A percentile compares a stretch with the other conserved stretches of the same genome.
Conservation (phyloP, 2,329 filamentous ascomycete genomes). For the Aspergillus quadricinctus region DNA sequence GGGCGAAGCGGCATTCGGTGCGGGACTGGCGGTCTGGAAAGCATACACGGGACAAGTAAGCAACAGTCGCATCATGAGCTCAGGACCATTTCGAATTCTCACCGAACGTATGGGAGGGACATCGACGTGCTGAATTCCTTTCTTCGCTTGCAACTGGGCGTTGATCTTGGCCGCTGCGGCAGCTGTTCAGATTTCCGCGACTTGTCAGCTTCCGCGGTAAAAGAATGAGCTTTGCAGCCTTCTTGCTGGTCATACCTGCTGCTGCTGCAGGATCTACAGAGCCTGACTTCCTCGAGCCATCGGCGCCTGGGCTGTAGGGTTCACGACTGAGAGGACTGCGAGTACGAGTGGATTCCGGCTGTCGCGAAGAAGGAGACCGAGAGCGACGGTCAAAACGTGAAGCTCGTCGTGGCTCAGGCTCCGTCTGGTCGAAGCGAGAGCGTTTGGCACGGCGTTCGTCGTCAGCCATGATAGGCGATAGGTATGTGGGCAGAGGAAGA, state of each 20-base stretch:
- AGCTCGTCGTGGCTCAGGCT: constrained; percentile 68
- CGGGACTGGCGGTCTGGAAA: constrained; percentile 45
- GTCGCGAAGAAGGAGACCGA: constrained; percentile 67
- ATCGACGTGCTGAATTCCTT: constrained; percentile 85
- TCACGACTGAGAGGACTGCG: constrained; percentile 69
- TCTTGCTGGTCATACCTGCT: constrained; percentile 56
- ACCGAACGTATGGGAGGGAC: constrained; percentile 72
- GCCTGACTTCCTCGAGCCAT: constrained; percentile 42
- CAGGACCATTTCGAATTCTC: constrained; percentile 20
- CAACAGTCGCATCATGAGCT: constrained; percentile 8
- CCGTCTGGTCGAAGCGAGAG: constrained; percentile 90
- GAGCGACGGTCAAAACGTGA: constrained; percentile 92
- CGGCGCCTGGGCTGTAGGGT: constrained; percentile 44
- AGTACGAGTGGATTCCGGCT: constrained; percentile 67
- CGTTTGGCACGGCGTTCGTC: constrained; percentile 73
- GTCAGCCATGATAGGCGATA: constrained; percentile 61
- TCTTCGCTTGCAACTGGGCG: constrained; percentile 77
- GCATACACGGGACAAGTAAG: neutral
- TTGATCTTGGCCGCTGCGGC: constrained; percentile 87
- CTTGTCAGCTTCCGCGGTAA: constrained; percentile 7
- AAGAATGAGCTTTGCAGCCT: neutral
- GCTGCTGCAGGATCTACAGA: constrained; percentile 68
- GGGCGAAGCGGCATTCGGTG: constrained; percentile 52
- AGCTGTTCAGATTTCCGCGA: constrained; percentile 47
- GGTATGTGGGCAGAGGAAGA: neutral